phyloP scores from a whole-genome alignment of 495 filamentous ascomycete species.

The Tuber microsphaerosporum region DNA sequence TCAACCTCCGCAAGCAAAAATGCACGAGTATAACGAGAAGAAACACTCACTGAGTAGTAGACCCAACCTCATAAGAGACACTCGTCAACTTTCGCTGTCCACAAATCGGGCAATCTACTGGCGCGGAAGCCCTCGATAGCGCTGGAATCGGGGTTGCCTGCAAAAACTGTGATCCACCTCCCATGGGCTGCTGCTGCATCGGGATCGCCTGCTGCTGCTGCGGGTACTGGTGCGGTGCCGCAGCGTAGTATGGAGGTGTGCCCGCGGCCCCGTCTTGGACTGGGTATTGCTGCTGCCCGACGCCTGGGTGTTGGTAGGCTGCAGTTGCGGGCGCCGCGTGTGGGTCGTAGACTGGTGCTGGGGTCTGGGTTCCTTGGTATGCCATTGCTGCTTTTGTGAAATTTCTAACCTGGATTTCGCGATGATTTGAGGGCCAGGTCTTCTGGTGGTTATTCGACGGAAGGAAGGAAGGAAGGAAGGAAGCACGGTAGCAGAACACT shows the following conservation, averaged over 20 bases:
- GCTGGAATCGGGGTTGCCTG: constrained; percentile 7
- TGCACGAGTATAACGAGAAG: background rate
- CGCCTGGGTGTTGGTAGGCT: background rate
- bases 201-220: background rate
- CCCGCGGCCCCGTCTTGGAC: background rate
- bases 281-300: background rate
- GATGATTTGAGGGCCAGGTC: background rate
- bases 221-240: background rate
- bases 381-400: background rate
- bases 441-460: background rate
- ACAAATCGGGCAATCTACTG: constrained; percentile 32
- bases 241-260: background rate
- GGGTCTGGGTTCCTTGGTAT: background rate
- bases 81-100: constrained; percentile 14
- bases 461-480: background rate
- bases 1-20: background rate
- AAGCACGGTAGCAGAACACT: too few species aligned
- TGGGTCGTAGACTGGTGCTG: background rate
- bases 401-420: background rate
- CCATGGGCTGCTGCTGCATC: background rate
- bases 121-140: constrained; percentile 10
- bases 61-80: constrained; percentile 4
- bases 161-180: constrained; percentile 5
- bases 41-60: constrained; percentile 25
- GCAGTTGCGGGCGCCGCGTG: background rate